These are phyloP conservation scores for Fusarium mexicanum DNA, from an alignment of 2,329 filamentous ascomycete species.

Conservation along the genomic window DNA sequence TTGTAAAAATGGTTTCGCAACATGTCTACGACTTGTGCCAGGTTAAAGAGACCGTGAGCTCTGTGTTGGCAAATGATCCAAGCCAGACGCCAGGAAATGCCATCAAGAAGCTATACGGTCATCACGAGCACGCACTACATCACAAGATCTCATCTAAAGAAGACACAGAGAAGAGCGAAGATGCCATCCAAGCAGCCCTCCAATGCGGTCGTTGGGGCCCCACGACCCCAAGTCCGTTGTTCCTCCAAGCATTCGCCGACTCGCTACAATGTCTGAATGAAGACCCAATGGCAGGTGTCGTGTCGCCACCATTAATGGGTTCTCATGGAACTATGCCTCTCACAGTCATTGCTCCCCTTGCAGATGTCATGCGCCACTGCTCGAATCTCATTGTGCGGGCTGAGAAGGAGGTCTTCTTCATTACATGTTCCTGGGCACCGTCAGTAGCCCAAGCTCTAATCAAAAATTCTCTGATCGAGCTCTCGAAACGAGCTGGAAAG, in stretches of 20 bases:
- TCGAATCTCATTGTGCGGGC: slow-evolving; percentile 80
- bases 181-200: slow-evolving; percentile 62
- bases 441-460: slow-evolving; percentile 74
- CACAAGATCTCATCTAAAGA: slow-evolving; percentile 10
- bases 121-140: slow-evolving; percentile 25
- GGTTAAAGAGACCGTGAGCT: slow-evolving; percentile 64
- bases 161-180: slow-evolving; percentile 46
- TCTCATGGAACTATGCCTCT: slow-evolving; percentile 71
- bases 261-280: slow-evolving; percentile 65
- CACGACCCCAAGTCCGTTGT: slow-evolving; percentile 71
- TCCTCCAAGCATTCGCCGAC: slow-evolving; percentile 75
- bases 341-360: slow-evolving; percentile 65
- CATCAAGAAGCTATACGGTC: slow-evolving; percentile 64
- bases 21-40: slow-evolving; percentile 62
- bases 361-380: slow-evolving; percentile 78
- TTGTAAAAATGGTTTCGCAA: slow-evolving; percentile 42
- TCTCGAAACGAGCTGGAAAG: slow-evolving; percentile 71
- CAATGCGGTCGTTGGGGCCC: slow-evolving; percentile 75
- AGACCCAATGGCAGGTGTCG: slow-evolving; percentile 60
- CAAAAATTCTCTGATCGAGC: slow-evolving; percentile 73
- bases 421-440: slow-evolving; percentile 80
- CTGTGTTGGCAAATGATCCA: slow-evolving; percentile 64
- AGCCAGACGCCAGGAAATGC: slow-evolving; percentile 61
- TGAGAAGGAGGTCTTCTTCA: slow-evolving; percentile 76
- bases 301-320: slow-evolving; percentile 62